Base-by-base conservation (phyloP, 768 basidiomycete species). In the Strobilomyces dryophilus region DNA sequence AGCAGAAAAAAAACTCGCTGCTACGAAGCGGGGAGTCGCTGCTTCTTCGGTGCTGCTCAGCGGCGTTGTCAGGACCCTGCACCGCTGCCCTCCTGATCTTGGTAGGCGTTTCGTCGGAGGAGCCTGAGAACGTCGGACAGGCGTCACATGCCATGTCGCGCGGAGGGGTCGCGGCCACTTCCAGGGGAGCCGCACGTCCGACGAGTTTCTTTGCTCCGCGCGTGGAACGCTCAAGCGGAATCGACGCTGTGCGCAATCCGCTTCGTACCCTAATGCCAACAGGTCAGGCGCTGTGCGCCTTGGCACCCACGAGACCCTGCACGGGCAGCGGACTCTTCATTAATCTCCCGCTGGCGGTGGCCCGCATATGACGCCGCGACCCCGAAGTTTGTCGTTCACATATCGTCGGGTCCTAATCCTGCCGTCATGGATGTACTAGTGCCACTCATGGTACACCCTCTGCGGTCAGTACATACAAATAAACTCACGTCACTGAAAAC, bases 31-130 rank as follows among this genome's bases (percentile, higher is more conserved):
- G 66, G 58, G 62, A 32, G 51, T 53, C 65, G 65, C 65, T 66
- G 66, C 39, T 57, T 57, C 59, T 57, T 58, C 57, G 43, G 53
- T 26, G 39, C 45, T 27, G 64, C 63, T 68, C 66, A 67, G 66
- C 66, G 66, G 67, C 66, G 62, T 54, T 60, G 55, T 54, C 45
- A 60, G 41, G 65, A 59, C 60, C 64, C 55, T 56, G 67, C 52
- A 57, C 56, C 48, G 54, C 55, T 29, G 36, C 50, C 35, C 45
- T 49, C 52, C 47, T 47, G 39, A 55, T 53, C 54, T 44, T 54
- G 47, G 31, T 43, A 41, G 12, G 43, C 5, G 20, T 29, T 47
- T 47, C 51, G 49, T 51, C 55, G 52, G 54, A 35, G 55, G 49
- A 34, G 45, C 51, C 54, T 49, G 53, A 49, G 35, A 47, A 46